phyloP scores from a whole-genome alignment of 164 flowering plant species.

The Vitis amurensis region DNA sequence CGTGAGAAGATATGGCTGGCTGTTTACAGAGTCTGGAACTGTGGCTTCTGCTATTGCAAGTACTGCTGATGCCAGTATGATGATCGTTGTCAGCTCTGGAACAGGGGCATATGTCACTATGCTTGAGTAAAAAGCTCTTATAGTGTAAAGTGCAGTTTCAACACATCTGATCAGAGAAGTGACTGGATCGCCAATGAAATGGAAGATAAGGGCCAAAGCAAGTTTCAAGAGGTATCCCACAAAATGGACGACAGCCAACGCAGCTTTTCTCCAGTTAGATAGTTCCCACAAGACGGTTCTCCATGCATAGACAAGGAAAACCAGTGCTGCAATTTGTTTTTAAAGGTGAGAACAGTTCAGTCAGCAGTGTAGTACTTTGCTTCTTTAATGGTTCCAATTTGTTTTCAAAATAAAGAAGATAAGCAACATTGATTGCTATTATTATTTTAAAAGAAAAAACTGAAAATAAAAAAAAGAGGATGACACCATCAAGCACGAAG shows the following conservation, averaged over 20 bases:
- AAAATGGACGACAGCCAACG: conserved; percentile 30
- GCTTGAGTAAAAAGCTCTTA: conserved; percentile 62
- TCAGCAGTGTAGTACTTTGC: neutral
- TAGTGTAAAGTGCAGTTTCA: conserved; percentile 54
- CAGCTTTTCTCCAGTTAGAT: conserved; percentile 64
- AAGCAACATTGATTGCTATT: too few relatives aligned
- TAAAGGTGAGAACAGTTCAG: neutral
- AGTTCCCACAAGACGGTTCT: conserved; percentile 84
- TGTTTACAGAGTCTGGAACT: conserved; percentile 52
- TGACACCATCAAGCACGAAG: too few relatives aligned
- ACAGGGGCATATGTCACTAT: conserved; percentile 78
- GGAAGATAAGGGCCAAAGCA: conserved; percentile 53
- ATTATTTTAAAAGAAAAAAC: too few relatives aligned
- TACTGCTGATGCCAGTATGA: conserved; percentile 62
- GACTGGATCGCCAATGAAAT: conserved; percentile 67
- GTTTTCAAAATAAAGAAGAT: neutral
- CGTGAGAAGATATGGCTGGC: conserved; percentile 66
- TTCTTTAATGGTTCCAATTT: neutral
- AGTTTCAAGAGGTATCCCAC: conserved; percentile 57
- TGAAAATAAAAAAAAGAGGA: too few relatives aligned
- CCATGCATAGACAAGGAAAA: conserved; percentile 77
- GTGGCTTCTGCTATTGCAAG: conserved; percentile 72
- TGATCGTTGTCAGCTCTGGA: conserved; percentile 54
- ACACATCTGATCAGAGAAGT: conserved; percentile 49
- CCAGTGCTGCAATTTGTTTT: conserved; percentile 48